Base-by-base conservation (phyloP, 1,139 yeast species). In the Zhuliangozyma blackwelliae region DNA sequence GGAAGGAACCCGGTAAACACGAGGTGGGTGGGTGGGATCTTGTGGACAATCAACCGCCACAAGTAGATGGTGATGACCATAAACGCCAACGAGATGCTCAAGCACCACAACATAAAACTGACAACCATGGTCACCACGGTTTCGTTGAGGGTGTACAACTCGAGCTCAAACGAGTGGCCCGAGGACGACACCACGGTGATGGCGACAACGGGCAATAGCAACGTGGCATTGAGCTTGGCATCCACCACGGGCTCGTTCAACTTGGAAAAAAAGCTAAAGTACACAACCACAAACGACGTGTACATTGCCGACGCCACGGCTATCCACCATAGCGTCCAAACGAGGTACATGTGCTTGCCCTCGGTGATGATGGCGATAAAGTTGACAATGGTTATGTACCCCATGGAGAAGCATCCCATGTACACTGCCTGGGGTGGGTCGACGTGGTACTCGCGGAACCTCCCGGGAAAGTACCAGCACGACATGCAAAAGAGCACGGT, bases 391-490 rank as follows among this genome's bases (percentile, higher is more conserved):
- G 95, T 79, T 13, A 77, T 71, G 41, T 70, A 68, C 0, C 88
- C 95, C 96, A 88, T 88, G 10, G 87, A 82, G 38, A 74, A 72
- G 45, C 90, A 79, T 3, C 95, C 96, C 66, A 86, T 63, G 49
- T 79, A 85, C 5, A 79, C 75, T 21, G 82, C 73, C 30, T 72
- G 65, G 8, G 60, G 49, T 2, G 77, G 71, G 44, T 79, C 73
- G 22, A 57, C 46, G 34, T 80, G 54, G 43, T 75, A 59, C 23
- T 53, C 48, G 12, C 40, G 36, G 25, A 68, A 47, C 35, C 68
- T 61, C 2, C 49, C 45, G 2, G 72, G 74, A 37, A 63, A 60
- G 11, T 63, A 47, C 3, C 55, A 13, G 36, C 73, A 52, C 25
- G 75, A 62, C 29, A 45, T 23, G 5, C 35, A 10, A 23, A 42